Conservation (phyloP, 345 rosid species). For the Boechera stricta region DNA sequence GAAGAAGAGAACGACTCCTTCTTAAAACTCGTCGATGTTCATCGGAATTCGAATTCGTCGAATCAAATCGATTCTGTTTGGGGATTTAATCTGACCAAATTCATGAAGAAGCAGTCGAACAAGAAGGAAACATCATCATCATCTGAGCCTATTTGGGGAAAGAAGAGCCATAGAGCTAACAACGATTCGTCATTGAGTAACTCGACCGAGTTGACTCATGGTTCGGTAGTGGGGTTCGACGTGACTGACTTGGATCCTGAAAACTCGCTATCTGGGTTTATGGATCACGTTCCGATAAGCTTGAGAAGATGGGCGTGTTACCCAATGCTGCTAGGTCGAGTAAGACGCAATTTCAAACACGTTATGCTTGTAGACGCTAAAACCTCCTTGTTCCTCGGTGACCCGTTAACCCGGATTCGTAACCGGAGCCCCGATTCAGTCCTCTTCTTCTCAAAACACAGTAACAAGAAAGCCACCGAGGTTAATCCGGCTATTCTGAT, state of each 20-base stretch:
- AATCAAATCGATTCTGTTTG: constrained; percentile 43
- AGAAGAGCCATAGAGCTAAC: constrained; percentile 46
- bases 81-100: constrained; percentile 58
- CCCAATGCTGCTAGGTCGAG: constrained; percentile 85
- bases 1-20: constrained; percentile 76
- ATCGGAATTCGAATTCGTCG: constrained; percentile 43
- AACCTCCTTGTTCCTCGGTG: constrained; percentile 57
- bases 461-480: constrained; percentile 51
- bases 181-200: constrained; percentile 10
- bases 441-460: constrained; percentile 49
- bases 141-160: constrained; percentile 82
- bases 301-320: constrained; percentile 89
- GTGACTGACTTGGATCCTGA: constrained; percentile 87
- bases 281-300: constrained; percentile 72
- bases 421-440: constrained; percentile 71
- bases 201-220: constrained; percentile 61
- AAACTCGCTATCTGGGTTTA: constrained; percentile 79
- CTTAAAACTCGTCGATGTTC: constrained; percentile 52
- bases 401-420: constrained; percentile 74
- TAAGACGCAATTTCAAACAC: constrained; percentile 80
- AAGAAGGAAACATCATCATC: constrained; percentile 46
- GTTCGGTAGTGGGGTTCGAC: constrained; percentile 83
- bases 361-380: constrained; percentile 66
- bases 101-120: constrained; percentile 46
- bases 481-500: constrained; percentile 63